Percentiles rank a stretch among this genome's conserved stretches.
phyloP scores from a whole-genome alignment of 805 yeast species.

The Komagataella kurtzmanii region DNA sequence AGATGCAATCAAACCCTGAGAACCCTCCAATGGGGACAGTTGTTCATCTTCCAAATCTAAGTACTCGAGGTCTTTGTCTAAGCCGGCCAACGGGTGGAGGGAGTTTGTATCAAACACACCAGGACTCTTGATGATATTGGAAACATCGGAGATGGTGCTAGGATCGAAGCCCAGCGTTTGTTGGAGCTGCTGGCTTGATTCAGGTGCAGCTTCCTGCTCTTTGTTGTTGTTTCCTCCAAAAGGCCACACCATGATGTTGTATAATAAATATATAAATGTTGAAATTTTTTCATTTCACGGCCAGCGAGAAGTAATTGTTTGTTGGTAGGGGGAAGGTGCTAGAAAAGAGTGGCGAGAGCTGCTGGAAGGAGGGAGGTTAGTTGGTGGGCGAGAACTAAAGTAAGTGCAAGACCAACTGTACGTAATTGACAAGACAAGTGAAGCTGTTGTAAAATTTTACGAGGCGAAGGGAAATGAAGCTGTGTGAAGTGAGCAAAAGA shows the following conservation, averaged over 20 bases:
- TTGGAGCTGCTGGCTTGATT: conserved; percentile 7
- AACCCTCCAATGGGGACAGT: conserved; percentile 66
- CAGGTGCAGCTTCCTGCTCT: conserved; percentile 5
- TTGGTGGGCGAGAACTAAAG: not conserved
- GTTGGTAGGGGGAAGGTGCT: not conserved
- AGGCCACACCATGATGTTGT: conserved; percentile 30
- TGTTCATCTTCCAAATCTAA: conserved; percentile 81
- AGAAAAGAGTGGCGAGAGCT: not conserved
- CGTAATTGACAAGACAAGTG: not conserved
- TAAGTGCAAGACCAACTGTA: not conserved
- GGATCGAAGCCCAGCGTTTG: conserved; percentile 52
- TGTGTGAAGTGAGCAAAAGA: no score
- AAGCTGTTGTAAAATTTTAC: not conserved
- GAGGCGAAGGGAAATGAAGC: no score
- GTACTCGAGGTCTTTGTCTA: conserved; percentile 81
- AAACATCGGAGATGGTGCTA: conserved; percentile 45
- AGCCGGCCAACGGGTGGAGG: conserved; percentile 87
- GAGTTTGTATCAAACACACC: conserved; percentile 54
- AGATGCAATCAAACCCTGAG: conserved; percentile 86
- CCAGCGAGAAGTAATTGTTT: not conserved
- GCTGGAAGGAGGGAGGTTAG: not conserved
- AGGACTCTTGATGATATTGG: conserved; percentile 45
- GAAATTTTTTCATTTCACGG: not conserved
- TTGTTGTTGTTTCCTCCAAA: conserved; percentile 24
- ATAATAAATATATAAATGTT: not conserved